These are phyloP conservation scores for Amphirosellinia nigrospora DNA, from an alignment of 495 filamentous ascomycete genomes.

Conservation along the genomic window DNA sequence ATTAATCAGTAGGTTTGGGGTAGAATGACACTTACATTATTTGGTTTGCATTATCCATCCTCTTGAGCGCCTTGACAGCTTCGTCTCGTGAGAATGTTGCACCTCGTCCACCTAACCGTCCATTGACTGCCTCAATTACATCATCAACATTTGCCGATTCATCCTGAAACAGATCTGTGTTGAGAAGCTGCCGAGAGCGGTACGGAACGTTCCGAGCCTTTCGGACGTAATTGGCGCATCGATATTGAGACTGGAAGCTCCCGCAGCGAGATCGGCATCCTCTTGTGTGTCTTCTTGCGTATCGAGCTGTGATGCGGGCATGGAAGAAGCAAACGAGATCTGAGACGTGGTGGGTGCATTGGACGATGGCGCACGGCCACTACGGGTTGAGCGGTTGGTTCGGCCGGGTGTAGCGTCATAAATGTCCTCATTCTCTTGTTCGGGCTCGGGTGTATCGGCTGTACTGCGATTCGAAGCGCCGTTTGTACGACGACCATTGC, in stretches of 20 bases:
- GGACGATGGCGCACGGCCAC: slow-evolving; percentile 36
- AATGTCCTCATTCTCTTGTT: slow-evolving; percentile 43
- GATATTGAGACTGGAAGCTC: slow-evolving; percentile 45
- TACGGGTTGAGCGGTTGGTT: slow-evolving; percentile 43
- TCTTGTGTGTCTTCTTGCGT: slow-evolving; percentile 46
- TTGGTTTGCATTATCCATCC: slow-evolving; percentile 82
- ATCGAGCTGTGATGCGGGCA: slow-evolving; percentile 52
- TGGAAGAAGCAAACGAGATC: slow-evolving; percentile 52
- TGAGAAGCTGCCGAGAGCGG: slow-evolving; percentile 81
- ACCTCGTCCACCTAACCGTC: slow-evolving; percentile 59
- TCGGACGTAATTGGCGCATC: slow-evolving; percentile 61
- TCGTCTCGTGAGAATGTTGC: slow-evolving; percentile 71
- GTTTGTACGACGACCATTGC: slow-evolving; percentile 36
- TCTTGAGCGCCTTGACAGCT: slow-evolving; percentile 74
- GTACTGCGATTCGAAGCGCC: slow-evolving; percentile 29
- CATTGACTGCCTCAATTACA: slow-evolving; percentile 81
- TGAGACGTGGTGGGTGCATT: slow-evolving; percentile 42
- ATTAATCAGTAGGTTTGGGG: not conserved
- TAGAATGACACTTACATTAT: slow-evolving; percentile 78
- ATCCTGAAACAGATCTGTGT: slow-evolving; percentile 76
- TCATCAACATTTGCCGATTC: slow-evolving; percentile 78
- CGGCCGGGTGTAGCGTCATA: slow-evolving; percentile 50
- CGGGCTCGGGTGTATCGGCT: slow-evolving; percentile 32
- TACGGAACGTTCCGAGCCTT: slow-evolving; percentile 76
- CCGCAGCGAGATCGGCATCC: slow-evolving; percentile 44